phyloP scores from a whole-genome alignment of 352 stramenopile genomes.

The Phytophthora capsici region DNA sequence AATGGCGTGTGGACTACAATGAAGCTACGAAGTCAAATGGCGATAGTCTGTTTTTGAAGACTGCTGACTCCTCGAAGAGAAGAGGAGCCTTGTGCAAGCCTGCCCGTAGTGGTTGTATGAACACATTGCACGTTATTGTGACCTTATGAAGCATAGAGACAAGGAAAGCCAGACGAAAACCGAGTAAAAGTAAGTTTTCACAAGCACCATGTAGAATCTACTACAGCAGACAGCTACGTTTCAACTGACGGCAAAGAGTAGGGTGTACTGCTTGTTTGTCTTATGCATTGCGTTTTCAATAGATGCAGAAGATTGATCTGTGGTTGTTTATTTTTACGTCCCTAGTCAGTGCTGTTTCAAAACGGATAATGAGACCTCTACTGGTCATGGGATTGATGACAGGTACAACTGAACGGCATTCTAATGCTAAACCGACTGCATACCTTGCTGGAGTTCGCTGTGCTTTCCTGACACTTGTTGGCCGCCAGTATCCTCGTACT shows the following conservation, averaged over 20 bases:
- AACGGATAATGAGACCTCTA: conserved; percentile 27
- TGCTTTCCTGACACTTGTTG: conserved; percentile 16
- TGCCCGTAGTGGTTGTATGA: conserved; percentile 28
- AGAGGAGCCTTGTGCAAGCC: conserved; percentile 32
- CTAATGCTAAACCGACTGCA: conserved; percentile 24
- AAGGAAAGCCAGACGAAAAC: conserved; percentile 24
- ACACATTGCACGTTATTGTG: conserved; percentile 29
- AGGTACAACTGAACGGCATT: conserved; percentile 12
- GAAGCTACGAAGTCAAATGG: conserved; percentile 44
- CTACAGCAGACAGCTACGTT: too few relatives aligned
- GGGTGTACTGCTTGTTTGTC: conserved; percentile 18
- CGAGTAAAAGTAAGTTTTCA: conserved; percentile 32
- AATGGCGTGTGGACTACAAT: conserved; percentile 50
- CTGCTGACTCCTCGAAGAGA: conserved; percentile 34
- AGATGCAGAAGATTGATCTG: conserved; percentile 29
- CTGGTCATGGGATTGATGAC: conserved; percentile 12
- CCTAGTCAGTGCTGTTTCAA: conserved; percentile 34
- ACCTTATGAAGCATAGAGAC: conserved; percentile 22
- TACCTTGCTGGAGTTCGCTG: conserved; percentile 21
- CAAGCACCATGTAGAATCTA: conserved; percentile 14
- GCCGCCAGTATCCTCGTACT: conserved; percentile 1
- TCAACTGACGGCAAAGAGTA: neutral
- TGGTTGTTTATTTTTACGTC: conserved; percentile 38
- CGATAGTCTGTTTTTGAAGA: conserved; percentile 21
- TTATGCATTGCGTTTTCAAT: conserved; percentile 29